These are phyloP conservation scores for Leucocoprinus leucothites DNA, from an alignment of 768 basidiomycete species.

Conservation along the genomic window DNA sequence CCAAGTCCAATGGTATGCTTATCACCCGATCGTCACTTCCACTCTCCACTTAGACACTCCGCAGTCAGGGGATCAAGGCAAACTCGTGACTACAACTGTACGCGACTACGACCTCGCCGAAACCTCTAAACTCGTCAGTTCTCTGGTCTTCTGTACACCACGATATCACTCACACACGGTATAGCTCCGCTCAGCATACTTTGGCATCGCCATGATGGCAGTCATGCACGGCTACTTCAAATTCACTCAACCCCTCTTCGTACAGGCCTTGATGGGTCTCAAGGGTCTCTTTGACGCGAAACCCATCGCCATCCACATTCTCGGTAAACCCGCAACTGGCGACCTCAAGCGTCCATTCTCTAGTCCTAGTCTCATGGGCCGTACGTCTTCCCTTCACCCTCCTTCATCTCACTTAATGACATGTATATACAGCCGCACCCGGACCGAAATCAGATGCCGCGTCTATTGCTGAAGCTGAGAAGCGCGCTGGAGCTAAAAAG, in stretches of 20 bases:
- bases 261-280: slow-evolving; percentile 93
- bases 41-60: not conserved
- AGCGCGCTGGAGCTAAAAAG: slow-evolving; percentile 65
- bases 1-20: slow-evolving; percentile 69
- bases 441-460: slow-evolving; percentile 87
- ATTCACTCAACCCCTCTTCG: slow-evolving; percentile 95
- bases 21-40: not conserved
- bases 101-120: slow-evolving; percentile 92
- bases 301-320: slow-evolving; percentile 75
- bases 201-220: slow-evolving; percentile 82
- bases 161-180: not conserved
- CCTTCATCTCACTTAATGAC: not conserved
- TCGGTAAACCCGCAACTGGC: slow-evolving; percentile 77
- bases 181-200: slow-evolving; percentile 64
- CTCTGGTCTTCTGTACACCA: not conserved
- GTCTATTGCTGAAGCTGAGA: slow-evolving; percentile 85
- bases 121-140: slow-evolving; percentile 69
- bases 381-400: not conserved
- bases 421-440: slow-evolving; percentile 33
- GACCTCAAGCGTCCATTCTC: slow-evolving; percentile 48
- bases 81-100: slow-evolving; percentile 87
- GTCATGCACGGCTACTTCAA: slow-evolving; percentile 94
- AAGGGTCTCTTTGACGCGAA: slow-evolving; percentile 90
- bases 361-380: slow-evolving; percentile 12
- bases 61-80: slow-evolving; percentile 62